Evolutionary conservation across 805 yeast genomes (phyloP), one percentile per base, ranked within the genome.

Genomic region (Hanseniaspora pseudoguilliermondii): DNA sequence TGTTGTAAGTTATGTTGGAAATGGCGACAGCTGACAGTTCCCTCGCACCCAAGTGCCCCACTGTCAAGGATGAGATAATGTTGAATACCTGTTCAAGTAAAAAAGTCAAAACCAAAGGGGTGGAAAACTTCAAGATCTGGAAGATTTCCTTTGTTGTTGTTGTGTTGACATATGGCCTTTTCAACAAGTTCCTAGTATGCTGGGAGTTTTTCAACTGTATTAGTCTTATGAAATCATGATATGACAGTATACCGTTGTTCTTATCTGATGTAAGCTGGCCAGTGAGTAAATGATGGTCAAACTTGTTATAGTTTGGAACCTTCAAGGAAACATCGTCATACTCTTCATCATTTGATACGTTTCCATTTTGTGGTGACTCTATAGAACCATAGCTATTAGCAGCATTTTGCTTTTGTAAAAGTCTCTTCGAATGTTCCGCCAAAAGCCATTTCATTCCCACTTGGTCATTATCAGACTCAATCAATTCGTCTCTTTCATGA

Each of bases 1-100:
- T 84, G 60, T 83, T 83, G 1, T 87, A 84, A 1, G 93, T 85
- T 89, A 86, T 86, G 0, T 86, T 78, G 1, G 88, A 91, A 64
- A 86, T 71, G 0, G 91, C 83, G 5, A 86, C 91, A 0, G 95
- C 95, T 2, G 90, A 93, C 50, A 86, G 73, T 66, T 86, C 89
- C 39, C 75, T 75, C 49, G 84, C 85, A 39, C 95, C 95, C 52
- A 86, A 67, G 63, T 82, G 90, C n/a, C 93, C 91, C 0, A 89
- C 96, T 36, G 83, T 77, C 57, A 88, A 76, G 6, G 90, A 85
- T 39, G 91, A 84, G 2, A 88, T 86, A 46, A 89, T 79, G 1
- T 90, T 81, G 59, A 88, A 78, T 20, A 86, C 80, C 64, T 82
- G 84, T 67, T 84, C 88, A 34, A 86, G 71, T 43, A 84, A 71